Conservation (phyloP, 2,329 filamentous ascomycete genomes). For the Penicillium sp. region DNA sequence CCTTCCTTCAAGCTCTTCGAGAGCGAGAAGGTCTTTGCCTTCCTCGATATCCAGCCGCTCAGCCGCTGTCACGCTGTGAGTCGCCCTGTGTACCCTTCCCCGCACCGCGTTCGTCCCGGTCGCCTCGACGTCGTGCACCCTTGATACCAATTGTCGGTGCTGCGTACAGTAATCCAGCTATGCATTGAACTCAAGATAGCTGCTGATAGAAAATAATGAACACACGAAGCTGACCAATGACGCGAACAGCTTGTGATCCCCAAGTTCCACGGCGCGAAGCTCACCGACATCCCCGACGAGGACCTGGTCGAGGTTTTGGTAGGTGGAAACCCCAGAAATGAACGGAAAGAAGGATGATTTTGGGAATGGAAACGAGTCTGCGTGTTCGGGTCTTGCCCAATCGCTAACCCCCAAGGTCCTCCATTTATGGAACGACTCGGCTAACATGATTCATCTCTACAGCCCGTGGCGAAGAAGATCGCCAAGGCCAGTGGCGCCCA, state of each 20-base stretch:
- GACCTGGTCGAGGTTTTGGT: conserved; percentile 78
- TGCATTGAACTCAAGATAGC: background rate
- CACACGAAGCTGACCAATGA: background rate
- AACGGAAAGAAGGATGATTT: background rate
- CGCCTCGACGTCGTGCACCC: background rate
- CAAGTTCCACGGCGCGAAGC: conserved; percentile 88
- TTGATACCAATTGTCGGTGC: background rate
- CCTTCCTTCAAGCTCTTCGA: conserved; percentile 96
- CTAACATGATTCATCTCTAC: conserved; percentile 9
- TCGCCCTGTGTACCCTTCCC: conserved; percentile 19
- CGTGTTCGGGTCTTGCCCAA: background rate
- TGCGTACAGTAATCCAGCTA: background rate
- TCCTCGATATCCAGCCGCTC: conserved; percentile 92
- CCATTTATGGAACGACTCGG: background rate
- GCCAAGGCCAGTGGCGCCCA: conserved; percentile 70
- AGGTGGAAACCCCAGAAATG: conserved; percentile 27
- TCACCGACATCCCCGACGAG: conserved; percentile 90
- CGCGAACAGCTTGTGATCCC: conserved; percentile 80
- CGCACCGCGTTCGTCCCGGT: conserved; percentile 11
- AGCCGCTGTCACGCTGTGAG: conserved; percentile 84
- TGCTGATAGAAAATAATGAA: background rate
- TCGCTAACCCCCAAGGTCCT: conserved; percentile 24
- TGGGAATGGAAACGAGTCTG: background rate
- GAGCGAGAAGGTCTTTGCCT: conserved; percentile 87
- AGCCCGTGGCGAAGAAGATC: conserved; percentile 84